phyloP scores from a whole-genome alignment of 2,329 filamentous ascomycete genomes.

The Fusarium phyllophilum region DNA sequence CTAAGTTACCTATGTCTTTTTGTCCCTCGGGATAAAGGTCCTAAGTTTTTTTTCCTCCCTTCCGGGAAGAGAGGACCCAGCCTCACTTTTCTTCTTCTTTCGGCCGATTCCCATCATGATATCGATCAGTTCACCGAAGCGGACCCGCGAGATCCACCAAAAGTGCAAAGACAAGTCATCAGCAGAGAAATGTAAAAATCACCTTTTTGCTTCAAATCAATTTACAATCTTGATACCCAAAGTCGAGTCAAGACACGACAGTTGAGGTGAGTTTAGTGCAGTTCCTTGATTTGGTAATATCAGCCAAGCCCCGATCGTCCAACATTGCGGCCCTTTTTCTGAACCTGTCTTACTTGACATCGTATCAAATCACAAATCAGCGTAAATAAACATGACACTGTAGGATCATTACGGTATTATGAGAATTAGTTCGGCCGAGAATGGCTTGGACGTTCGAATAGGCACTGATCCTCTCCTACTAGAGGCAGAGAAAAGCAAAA shows the following conservation, averaged over 20 bases:
- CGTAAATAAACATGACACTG: neutral
- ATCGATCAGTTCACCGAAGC: constrained; percentile 29
- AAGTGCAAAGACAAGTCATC: constrained; percentile 9
- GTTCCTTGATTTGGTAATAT: neutral
- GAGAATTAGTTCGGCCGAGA: neutral
- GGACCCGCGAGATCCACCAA: constrained; percentile 20
- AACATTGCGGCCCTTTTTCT: constrained; percentile 15
- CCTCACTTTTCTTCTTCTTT: constrained; percentile 20
- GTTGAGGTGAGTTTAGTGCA: neutral
- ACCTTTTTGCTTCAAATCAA: neutral
- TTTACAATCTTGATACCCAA: neutral
- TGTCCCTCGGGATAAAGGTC: neutral
- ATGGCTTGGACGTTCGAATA: constrained; percentile 1
- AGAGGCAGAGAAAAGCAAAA: neutral
- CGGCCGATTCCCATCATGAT: constrained; percentile 10
- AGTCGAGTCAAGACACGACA: neutral
- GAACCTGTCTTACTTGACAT: constrained; percentile 18
- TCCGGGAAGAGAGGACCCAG: neutral
- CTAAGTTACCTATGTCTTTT: neutral
- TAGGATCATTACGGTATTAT: neutral
- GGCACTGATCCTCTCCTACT: constrained; percentile 11
- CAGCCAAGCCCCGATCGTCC: constrained; percentile 18
- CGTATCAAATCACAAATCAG: neutral
- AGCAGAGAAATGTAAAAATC: constrained; percentile 7
- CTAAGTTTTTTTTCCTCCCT: neutral